A percentile compares a stretch with the other conserved stretches of the same genome.
phyloP scores from a whole-genome alignment of 1,284 basidiomycete genomes.

The Rhizoctonia solani region DNA sequence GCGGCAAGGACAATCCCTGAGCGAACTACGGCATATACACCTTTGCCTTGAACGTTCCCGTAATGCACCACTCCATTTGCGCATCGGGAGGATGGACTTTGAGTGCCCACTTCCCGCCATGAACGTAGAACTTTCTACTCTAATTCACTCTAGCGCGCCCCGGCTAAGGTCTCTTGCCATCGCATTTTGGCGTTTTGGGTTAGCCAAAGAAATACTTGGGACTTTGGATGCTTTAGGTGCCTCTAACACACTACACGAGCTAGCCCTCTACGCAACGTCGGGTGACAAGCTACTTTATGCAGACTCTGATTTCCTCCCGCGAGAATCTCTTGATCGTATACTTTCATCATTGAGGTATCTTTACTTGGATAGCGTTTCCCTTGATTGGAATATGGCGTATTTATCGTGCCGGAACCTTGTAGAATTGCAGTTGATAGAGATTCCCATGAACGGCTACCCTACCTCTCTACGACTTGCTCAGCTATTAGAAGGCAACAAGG shows the following conservation, averaged over 20 bases:
- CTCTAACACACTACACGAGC: neutral
- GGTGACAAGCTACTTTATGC: neutral
- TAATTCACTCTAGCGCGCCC: neutral
- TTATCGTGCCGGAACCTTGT: slow-evolving; percentile 18
- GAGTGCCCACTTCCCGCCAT: neutral
- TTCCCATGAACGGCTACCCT: neutral
- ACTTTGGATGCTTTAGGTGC: neutral
- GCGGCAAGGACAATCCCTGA: neutral
- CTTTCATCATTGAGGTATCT: neutral
- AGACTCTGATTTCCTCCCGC: neutral
- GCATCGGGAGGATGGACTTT: neutral
- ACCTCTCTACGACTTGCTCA: neutral
- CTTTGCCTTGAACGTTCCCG: neutral
- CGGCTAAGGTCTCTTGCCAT: slow-evolving; percentile 9
- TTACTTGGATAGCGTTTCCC: neutral
- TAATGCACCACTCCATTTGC: neutral
- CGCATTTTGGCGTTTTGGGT: neutral
- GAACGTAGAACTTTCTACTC: neutral
- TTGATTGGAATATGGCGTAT: neutral
- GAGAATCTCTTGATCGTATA: neutral
- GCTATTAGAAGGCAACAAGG: neutral
- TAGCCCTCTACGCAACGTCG: neutral
- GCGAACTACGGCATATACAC: neutral
- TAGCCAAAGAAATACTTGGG: neutral
- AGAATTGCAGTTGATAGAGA: slow-evolving; percentile 14